Evolutionary conservation across 1,139 yeast genomes (phyloP), one percentile per base, ranked within the genome.

Genomic region (Candida neerlandica): DNA sequence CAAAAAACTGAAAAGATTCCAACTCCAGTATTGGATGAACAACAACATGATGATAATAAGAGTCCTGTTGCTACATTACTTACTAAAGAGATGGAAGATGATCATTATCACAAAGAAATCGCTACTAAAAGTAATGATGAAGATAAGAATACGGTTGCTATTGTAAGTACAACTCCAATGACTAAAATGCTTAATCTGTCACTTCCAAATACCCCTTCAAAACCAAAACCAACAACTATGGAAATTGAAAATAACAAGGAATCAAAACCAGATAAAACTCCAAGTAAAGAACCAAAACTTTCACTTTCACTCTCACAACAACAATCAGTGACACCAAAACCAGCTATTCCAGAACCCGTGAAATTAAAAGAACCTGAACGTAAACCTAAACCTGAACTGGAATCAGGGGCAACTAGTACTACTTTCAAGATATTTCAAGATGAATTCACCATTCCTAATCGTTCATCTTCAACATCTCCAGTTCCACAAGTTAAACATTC

Each of bases 171-270:
- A 10, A 23, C 43, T 14, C 32, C 43, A 27, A 16, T 40, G 19
- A 15, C 33, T 5, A 40, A 40, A 19, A 1, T 37, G 29, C 29
- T 16, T 35, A 43, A 27, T 27, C 41, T 43, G 39, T 29, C 48
- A 18, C 32, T 45, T 14, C 58, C 59, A 43, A 44, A 48, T 10
- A 56, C 58, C 11, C 58, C 58, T 19, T 32, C 43, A 27, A 54
- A 49, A 40, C 50, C 53, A 34, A 37, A 37, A 41, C 44, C 51
- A 26, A 43, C 51, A 26, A 43, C 33, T 38, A 40, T 27, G 16
- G 27, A 29, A 39, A 42, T 21, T 23, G 27, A 23, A 23, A 37
- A 39, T 12, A 33, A 16, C 23, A 30, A 40, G 9, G 33, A 18
- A 23, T 23, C 27, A 4, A 23, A 42, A 30, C 18, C 23, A 21